Conservation (phyloP, 2,329 filamentous ascomycete genomes). For the Clarireedia homoeocarpa region DNA sequence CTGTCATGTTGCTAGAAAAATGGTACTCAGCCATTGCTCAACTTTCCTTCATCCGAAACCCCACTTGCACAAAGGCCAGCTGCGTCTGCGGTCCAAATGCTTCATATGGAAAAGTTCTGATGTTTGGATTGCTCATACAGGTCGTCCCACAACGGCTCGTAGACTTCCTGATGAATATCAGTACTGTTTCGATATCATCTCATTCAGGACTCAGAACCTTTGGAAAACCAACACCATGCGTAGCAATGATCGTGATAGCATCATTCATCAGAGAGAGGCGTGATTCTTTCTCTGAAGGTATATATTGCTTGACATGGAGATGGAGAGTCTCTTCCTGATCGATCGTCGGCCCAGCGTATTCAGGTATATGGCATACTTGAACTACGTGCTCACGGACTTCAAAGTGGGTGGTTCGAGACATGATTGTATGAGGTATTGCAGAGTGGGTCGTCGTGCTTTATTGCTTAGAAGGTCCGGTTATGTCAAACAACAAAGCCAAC, state of each 20-base stretch:
- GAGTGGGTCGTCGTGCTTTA: too few relatives aligned
- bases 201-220: slow-evolving; percentile 47
- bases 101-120: slow-evolving; percentile 56
- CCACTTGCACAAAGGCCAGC: slow-evolving; percentile 74
- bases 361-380: not conserved
- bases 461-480: too few relatives aligned
- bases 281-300: not conserved
- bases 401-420: not conserved
- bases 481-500: too few relatives aligned
- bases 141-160: slow-evolving; percentile 57
- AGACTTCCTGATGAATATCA: slow-evolving; percentile 58
- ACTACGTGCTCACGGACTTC: not conserved
- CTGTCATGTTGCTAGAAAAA: too few relatives aligned
- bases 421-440: too few relatives aligned
- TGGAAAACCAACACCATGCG: slow-evolving; percentile 84
- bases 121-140: too few relatives aligned
- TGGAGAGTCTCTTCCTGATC: not conserved
- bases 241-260: slow-evolving; percentile 43
- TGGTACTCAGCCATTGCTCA: slow-evolving; percentile 73
- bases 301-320: not conserved
- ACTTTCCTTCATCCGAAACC: slow-evolving; percentile 61
- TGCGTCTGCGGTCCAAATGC: slow-evolving; percentile 83
- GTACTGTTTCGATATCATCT: not conserved
- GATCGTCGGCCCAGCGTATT: not conserved
- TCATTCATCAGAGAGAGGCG: not conserved